Evolutionary conservation across 805 yeast species (phyloP), one percentile per base, ranked within the genome.

Genomic region (Kregervanrija delftensis): DNA sequence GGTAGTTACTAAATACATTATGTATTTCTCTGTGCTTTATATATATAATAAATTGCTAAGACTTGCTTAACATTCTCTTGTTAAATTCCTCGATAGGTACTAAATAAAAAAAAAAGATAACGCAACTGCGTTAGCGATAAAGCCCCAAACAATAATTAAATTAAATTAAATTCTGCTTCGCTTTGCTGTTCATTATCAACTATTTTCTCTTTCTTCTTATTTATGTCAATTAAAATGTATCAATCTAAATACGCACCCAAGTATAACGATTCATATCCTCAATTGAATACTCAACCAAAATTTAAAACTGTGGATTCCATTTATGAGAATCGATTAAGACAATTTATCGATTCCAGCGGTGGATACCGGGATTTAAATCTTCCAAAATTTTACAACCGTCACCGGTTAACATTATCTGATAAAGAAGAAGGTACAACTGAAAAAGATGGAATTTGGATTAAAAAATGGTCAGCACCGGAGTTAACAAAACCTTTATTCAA

Each of bases 301-400:
- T 81, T 86, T 54, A 84, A 85, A 57, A 88, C 89, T 50, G 77
- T 87, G 37, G 89, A 86, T 58, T 72, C 76, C 35, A 74, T 88
- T 45, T 88, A 82, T 58, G 83, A 79, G 51, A 74, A 77, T 55
- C 72, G 96, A 39, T 67, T 89, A 49, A 72, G 88, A 37, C 95
- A 84, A 54, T 88, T 88, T 69, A 77, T 77, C 38, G 83, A 78
- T 53, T 55, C 57, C 13, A 81, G 79, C n/a, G 97, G 98, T 30
- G 81, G 81, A 50, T 91, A 84, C 67, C 61, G 64, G 35, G 68
- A 74, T 41, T 67, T 89, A 54, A 88, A 87, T 62, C 68, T 91
- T 33, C 95, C 97, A 11, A 82, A 81, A 54, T 88, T 86, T 60
- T 86, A 86, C 58, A 89, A 83, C 56, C 65, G 67, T 42, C 77